Evolutionary conservation across 768 basidiomycete genomes (phyloP).

Genomic region (Cyclocybe aegerita): DNA sequence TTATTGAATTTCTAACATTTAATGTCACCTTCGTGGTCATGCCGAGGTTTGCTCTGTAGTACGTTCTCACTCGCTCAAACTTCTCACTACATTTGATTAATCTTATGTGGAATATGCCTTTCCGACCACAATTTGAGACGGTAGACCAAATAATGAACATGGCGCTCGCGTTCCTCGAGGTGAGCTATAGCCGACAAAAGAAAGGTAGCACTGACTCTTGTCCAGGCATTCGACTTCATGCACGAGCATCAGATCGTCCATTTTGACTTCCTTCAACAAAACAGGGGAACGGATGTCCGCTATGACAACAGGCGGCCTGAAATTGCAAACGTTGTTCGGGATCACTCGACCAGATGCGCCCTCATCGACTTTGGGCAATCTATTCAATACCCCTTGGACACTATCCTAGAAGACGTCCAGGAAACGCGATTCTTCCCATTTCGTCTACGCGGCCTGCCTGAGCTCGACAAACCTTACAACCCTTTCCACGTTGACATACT

Average conservation of each 20-base stretch:
- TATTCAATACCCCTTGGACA: slow-evolving; percentile 6
- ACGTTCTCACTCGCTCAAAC: background rate
- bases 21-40: slow-evolving; percentile 13
- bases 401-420: background rate
- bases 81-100: background rate
- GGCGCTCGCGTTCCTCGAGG: background rate
- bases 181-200: background rate
- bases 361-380: slow-evolving; percentile 15
- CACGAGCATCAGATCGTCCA: slow-evolving; percentile 14
- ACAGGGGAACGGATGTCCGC: slow-evolving; percentile 8
- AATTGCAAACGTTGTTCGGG: slow-evolving; percentile 2
- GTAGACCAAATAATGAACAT: background rate
- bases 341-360: slow-evolving; percentile 2
- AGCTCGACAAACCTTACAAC: background rate
- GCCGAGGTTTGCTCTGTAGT: slow-evolving; percentile 7
- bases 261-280: slow-evolving; percentile 5
- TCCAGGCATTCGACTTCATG: slow-evolving; percentile 14
- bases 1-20: slow-evolving; percentile 10
- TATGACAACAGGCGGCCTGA: background rate
- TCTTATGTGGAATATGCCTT: slow-evolving; percentile 6
- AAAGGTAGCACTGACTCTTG: background rate
- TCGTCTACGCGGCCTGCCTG: background rate
- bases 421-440: background rate
- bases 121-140: slow-evolving; percentile 1
- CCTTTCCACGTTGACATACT: slow-evolving; percentile 11